phyloP scores from a whole-genome alignment of 1,139 yeast genomes.

The Geotrichum bryndzae region DNA sequence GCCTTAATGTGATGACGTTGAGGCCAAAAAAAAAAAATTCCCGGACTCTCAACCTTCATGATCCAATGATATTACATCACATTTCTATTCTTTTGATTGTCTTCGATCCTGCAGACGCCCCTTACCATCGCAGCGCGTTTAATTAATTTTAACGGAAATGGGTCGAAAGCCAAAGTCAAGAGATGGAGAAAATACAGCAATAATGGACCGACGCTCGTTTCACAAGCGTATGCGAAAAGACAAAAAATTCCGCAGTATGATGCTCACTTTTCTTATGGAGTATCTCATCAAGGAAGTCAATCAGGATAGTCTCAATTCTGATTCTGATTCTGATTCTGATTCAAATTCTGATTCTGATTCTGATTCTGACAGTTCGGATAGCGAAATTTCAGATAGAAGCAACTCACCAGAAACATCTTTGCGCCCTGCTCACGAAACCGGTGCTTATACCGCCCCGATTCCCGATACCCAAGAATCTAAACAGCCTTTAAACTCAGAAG shows the following conservation, averaged over 20 bases:
- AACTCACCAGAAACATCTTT: neutral
- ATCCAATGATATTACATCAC: neutral
- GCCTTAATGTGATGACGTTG: neutral
- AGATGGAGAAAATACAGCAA: neutral
- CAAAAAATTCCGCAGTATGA: neutral
- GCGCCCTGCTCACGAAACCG: neutral
- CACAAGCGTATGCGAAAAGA: neutral
- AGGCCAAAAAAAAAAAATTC: neutral
- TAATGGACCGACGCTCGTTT: neutral
- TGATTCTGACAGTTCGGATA: neutral
- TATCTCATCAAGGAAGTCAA: neutral
- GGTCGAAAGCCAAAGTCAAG: neutral
- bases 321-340: neutral
- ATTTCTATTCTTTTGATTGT: neutral
- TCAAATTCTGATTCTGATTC: neutral
- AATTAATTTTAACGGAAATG: neutral
- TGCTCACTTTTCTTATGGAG: neutral
- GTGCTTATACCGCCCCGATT: neutral
- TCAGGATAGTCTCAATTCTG: neutral
- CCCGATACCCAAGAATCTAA: no score
- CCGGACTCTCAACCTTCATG: neutral
- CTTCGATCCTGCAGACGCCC: neutral
- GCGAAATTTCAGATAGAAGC: neutral
- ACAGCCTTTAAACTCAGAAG: neutral
- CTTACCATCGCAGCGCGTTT: neutral